phyloP scores from a whole-genome alignment of 306 rosid genomes.

The Pyrus communis region DNA sequence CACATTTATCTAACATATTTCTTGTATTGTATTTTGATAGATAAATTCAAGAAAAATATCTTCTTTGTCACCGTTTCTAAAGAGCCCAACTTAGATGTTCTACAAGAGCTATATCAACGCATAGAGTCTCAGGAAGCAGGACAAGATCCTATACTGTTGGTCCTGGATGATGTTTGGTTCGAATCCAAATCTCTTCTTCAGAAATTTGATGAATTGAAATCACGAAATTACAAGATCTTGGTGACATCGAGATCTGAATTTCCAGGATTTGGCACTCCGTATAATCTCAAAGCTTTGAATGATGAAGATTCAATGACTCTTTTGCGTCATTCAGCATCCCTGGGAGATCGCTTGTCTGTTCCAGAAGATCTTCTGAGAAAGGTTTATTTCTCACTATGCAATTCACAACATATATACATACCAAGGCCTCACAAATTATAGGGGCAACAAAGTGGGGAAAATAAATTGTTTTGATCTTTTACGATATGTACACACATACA shows the following conservation, averaged over 20 bases:
- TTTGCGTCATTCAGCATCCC: conserved; percentile 32
- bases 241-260: conserved; percentile 53
- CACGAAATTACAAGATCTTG: conserved; percentile 38
- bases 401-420: conserved; percentile 8
- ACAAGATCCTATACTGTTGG: conserved; percentile 29
- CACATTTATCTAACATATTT: background rate
- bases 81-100: conserved; percentile 29
- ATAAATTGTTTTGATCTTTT: background rate
- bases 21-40: conserved; percentile 20
- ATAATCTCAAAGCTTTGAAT: conserved; percentile 26
- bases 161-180: conserved; percentile 53
- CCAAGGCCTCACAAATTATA: background rate
- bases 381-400: background rate
- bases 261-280: conserved; percentile 15
- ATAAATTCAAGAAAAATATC: conserved; percentile 37
- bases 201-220: conserved; percentile 24
- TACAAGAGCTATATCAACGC: conserved; percentile 27
- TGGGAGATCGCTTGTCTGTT: conserved; percentile 17
- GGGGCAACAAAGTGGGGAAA: background rate
- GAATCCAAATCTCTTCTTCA: conserved; percentile 36
- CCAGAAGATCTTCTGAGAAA: conserved; percentile 16
- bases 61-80: conserved; percentile 34
- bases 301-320: conserved; percentile 34
- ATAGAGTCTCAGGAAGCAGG: conserved; percentile 1
- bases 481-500: background rate